These are phyloP conservation scores for Adansonia gregorii DNA, from an alignment of 441 rosid species.

Conservation along the genomic window DNA sequence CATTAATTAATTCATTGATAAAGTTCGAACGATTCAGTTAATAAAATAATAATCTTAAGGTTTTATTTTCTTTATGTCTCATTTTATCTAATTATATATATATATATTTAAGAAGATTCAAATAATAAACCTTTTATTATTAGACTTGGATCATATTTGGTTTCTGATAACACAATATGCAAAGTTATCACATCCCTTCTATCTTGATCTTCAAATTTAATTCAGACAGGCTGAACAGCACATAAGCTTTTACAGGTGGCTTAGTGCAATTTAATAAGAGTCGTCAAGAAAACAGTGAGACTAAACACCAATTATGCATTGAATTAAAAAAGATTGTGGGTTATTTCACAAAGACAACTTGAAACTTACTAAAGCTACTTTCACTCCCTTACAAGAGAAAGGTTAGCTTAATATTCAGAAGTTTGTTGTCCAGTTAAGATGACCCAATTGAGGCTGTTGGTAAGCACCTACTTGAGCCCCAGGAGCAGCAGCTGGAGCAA, in stretches of 20 bases:
- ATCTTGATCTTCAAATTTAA: neutral
- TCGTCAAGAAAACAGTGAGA: neutral
- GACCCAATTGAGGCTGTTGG: conserved; percentile 89
- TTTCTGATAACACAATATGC: neutral
- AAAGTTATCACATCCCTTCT: neutral
- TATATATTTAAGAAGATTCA: too few species aligned
- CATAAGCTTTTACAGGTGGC: neutral
- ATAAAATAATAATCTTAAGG: too few species aligned
- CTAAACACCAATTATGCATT: conserved; percentile 50
- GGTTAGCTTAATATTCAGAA: conserved; percentile 65
- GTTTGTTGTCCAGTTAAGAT: conserved; percentile 84
- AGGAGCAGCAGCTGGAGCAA: conserved; percentile 66
- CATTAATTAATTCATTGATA: too few species aligned
- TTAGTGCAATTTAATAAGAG: neutral
- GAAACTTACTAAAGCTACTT: conserved; percentile 56
- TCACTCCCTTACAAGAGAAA: conserved; percentile 51
- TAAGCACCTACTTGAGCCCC: conserved; percentile 82
- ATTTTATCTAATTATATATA: too few species aligned
- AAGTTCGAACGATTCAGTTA: too few species aligned
- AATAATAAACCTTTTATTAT: neutral
- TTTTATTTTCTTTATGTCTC: too few species aligned
- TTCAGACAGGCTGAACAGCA: neutral
- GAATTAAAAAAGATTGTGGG: conserved; percentile 42
- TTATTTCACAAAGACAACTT: conserved; percentile 50
- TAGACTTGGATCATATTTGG: neutral